phyloP scores from a whole-genome alignment of 768 basidiomycete species.

The Dacryopinax primogenitus region DNA sequence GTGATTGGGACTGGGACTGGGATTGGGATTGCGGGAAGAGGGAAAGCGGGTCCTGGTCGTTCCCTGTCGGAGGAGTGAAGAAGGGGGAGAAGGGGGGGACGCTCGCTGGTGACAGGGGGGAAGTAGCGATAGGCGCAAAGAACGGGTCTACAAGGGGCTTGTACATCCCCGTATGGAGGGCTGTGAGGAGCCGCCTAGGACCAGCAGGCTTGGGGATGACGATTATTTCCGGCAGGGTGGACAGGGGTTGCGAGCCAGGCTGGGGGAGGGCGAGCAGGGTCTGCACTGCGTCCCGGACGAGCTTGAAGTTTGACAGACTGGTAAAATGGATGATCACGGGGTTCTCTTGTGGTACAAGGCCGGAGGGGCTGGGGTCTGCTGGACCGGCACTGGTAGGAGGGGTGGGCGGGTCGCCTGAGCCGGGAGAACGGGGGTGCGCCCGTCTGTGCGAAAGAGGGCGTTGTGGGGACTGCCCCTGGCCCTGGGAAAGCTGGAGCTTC shows the following conservation, averaged over 20 bases:
- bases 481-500: background rate
- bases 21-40: constrained; percentile 33
- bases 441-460: constrained; percentile 5
- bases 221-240: constrained; percentile 68
- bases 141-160: constrained; percentile 81
- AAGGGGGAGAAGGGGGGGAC: constrained; percentile 34
- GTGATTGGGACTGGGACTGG: no score
- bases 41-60: constrained; percentile 25
- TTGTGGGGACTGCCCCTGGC: background rate
- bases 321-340: constrained; percentile 78
- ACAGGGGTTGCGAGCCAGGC: background rate
- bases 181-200: constrained; percentile 82
- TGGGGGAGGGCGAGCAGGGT: constrained; percentile 33
- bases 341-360: background rate
- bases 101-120: constrained; percentile 64
- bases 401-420: constrained; percentile 26
- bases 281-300: constrained; percentile 74
- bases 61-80: constrained; percentile 23
- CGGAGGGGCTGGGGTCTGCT: no score
- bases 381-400: constrained; percentile 23
- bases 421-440: constrained; percentile 9
- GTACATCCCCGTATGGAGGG: constrained; percentile 77
- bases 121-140: constrained; percentile 89
- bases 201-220: constrained; percentile 96
- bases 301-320: constrained; percentile 75